Evolutionary conservation across 257 asterid genomes (phyloP), one percentile per base, ranked within the genome.

Genomic region (Mitragyna speciosa): DNA sequence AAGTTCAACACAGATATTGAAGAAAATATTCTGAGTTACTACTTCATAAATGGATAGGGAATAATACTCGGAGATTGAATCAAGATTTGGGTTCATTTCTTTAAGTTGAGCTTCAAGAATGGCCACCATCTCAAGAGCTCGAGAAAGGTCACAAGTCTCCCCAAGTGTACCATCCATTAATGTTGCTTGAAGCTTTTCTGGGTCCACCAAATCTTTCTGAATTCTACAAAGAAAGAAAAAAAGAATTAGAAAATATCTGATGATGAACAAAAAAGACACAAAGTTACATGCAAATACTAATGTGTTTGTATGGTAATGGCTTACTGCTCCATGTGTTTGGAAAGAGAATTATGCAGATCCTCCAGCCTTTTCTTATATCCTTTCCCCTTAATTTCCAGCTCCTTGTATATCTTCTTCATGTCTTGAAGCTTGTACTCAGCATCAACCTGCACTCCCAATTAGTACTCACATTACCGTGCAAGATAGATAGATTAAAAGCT

Each of bases 71-170:
- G 99, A 76, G 31, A 96, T 94, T 33, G 98, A 94, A 82, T 94
- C 99, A 59, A 94, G 98, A 88, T 96, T 96, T 47, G 99, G 99
- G 82, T 86, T 96, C 97, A 94, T 89, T 83, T 96, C 99, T 82
- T 92, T 92, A 85, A 94, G 82, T 87, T 94, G 98, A 79, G 98
- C 97, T 81, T 94, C 97, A 73, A 96, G 93, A 78, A 96, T 92
- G 24, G 93, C 90, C 87, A 94, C 94, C 91, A 81, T 91, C 89
- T 92, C 98, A 63, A 96, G 93, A 78, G 93, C 93, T 82, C 85
- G 85, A 85, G 87, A 90, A 81, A 94, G 95, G 81, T 88, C 94
- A 82, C 85, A 86, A 79, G 86, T 67, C 76, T 87, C 90, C 69
- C 66, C 85, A 79, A 92, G 94, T 81, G 91, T 72, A 85, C 48